A percentile compares a stretch with the other conserved stretches of the same genome.
These are phyloP conservation scores for Skeletonema costatum DNA, from an alignment of 108 stramenopile genomes.

Conservation along the genomic window DNA sequence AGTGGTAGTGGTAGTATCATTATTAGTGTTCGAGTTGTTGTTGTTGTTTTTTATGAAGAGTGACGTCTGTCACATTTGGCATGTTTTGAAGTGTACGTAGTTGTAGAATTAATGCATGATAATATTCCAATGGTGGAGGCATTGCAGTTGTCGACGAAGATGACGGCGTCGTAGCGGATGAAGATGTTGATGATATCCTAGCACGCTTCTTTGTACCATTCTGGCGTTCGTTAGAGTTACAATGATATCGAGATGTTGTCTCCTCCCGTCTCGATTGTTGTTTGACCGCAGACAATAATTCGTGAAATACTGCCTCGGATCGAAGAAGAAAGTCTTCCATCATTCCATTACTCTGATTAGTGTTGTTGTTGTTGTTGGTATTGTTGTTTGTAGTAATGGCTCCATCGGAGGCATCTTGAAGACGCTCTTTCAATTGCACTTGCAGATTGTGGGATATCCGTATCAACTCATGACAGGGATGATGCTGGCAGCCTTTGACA, in stretches of 20 bases:
- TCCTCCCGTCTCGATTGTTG: constrained; percentile 37
- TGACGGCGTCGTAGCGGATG: neutral
- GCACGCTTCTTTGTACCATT: neutral
- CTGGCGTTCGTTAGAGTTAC: neutral
- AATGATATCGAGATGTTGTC: constrained; percentile 1
- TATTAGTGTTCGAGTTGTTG: neutral
- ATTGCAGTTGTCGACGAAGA: neutral
- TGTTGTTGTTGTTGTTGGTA: neutral
- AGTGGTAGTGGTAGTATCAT: neutral
- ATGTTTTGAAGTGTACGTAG: constrained; percentile 22
- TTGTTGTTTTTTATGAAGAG: constrained; percentile 22
- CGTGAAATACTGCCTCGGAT: constrained; percentile 39
- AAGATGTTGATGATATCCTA: neutral
- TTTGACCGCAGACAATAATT: constrained; percentile 38
- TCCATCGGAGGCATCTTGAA: constrained; percentile 47
- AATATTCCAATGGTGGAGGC: constrained; percentile 40
- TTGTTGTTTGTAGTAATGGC: neutral
- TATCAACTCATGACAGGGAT: constrained; percentile 35
- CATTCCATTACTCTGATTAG: neutral
- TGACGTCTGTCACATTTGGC: constrained; percentile 39
- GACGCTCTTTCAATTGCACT: constrained; percentile 35
- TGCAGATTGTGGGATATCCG: constrained; percentile 24
- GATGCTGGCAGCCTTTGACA: neutral
- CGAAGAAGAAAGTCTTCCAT: constrained; percentile 43
- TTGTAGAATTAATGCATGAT: constrained; percentile 33